Evolutionary conservation across 768 basidiomycete species (phyloP).

Genomic region (Pholiota microspora): DNA sequence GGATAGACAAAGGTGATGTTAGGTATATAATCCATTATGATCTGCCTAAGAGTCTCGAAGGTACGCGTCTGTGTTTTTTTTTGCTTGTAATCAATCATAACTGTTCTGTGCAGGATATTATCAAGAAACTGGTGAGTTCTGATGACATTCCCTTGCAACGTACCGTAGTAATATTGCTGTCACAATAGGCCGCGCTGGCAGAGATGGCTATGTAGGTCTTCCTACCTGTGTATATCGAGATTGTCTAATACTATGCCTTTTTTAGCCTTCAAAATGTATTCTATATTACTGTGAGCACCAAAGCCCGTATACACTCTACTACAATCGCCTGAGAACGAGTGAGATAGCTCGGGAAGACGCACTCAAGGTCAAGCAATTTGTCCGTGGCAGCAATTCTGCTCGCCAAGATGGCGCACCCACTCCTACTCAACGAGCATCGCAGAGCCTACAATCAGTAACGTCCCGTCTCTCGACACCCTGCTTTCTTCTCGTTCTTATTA

Average conservation of each 20-base stretch:
- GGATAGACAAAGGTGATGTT: constrained; percentile 82
- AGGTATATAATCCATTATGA: constrained; percentile 83
- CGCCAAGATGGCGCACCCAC: constrained; percentile 47
- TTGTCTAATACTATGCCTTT: no score
- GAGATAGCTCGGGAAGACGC: constrained; percentile 73
- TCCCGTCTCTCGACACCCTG: no score
- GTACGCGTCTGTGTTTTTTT: constrained; percentile 30
- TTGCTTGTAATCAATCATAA: no score
- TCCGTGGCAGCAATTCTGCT: constrained; percentile 43
- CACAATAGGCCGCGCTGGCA: constrained; percentile 66
- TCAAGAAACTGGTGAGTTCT: constrained; percentile 71
- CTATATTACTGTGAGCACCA: constrained; percentile 80
- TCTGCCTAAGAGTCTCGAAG: constrained; percentile 82
- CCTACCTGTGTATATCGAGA: no score
- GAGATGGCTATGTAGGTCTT: constrained; percentile 63
- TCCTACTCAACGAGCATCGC: constrained; percentile 65
- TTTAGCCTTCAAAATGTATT: constrained; percentile 82
- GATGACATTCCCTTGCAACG: neutral
- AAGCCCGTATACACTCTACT: neutral
- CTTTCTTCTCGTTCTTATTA: neutral
- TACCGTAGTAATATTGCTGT: no score
- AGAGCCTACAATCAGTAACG: constrained; percentile 63
- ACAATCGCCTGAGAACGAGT: neutral
- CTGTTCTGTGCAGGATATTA: constrained; percentile 59
- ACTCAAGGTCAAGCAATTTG: constrained; percentile 49